Evolutionary conservation across 2,329 filamentous ascomycete species (phyloP), one percentile per base, ranked within the genome.

Genomic region (Coniochaeta sp.): DNA sequence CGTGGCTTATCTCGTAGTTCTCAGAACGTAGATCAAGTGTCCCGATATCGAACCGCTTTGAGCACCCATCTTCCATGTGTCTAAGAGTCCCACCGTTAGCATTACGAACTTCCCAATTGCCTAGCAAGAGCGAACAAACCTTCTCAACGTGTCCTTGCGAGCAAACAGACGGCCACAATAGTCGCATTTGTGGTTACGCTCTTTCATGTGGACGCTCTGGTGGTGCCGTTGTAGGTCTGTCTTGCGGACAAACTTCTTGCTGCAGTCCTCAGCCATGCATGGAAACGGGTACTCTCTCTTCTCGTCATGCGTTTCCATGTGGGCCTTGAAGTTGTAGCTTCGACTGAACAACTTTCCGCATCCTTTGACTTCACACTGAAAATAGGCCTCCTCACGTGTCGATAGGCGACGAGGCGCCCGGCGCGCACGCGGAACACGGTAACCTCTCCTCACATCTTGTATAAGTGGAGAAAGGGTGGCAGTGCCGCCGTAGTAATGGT

Each of bases 311-410:
- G 87, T 93, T 69, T 93, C 88, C 81, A 93, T 82, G 71, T 96
- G 92, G 32, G 91, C 89, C 69, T 90, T 92, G 75, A 88, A 91
- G 74, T 96, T 96, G 77, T 93, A 96, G 67, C 85, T 88, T 63
- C 92, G 81, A 65, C 90, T 90, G 71, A 96, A 96, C 17, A 88
- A 82, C 71, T 89, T 90, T 7, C 88, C 87, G 69, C 92, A 96
- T 1, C 86, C 79, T 61, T 86, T 81, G 38, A 86, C 77, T 59
- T 80, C 77, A 70, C 92, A 96, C 63, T 83, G 80, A 72, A 85
- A 89, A 66, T 86, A 90, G 59, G 88, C 89, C 66, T 90, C 87
- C 64, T 88, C 87, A 61, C 81, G 82, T 19, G 86, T 86, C 2
- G 84, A 88, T 66, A 82, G 78, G 66, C 81, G 81, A 50, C 83